phyloP scores from a whole-genome alignment of 106 monocot genomes.

The Triglochin maritima region DNA sequence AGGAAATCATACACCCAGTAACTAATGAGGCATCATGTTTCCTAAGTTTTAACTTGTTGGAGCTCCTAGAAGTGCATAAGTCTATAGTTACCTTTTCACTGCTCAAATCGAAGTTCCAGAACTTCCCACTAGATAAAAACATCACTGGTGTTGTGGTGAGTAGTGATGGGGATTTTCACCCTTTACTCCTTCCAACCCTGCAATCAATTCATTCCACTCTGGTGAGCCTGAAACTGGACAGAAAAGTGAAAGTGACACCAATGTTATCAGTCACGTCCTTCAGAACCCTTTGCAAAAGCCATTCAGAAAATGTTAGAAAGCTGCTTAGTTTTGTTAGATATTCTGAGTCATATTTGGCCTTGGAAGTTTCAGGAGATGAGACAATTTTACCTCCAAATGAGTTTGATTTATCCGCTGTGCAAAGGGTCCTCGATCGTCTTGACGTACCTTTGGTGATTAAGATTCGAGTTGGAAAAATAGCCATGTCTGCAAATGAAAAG shows the following conservation, averaged over 20 bases:
- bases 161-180: constrained; percentile 1
- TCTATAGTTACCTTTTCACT: constrained; percentile 15
- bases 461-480: constrained; percentile 4
- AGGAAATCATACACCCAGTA: no score
- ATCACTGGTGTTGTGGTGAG: constrained; percentile 26
- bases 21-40: no score
- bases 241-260: constrained; percentile 8
- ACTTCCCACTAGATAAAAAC: constrained; percentile 9
- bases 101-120: constrained; percentile 12
- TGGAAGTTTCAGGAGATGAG: constrained; percentile 14
- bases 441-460: constrained; percentile 28
- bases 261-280: constrained; percentile 27
- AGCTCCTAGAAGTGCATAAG: constrained; percentile 2
- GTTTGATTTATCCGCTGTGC: constrained; percentile 12
- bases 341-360: constrained; percentile 23
- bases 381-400: constrained; percentile 12
- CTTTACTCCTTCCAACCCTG: constrained; percentile 25
- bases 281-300: constrained; percentile 6
- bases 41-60: constrained; percentile 15
- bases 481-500: constrained; percentile 9
- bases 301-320: constrained; percentile 3
- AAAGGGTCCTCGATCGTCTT: not conserved
- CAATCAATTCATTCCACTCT: constrained; percentile 23
- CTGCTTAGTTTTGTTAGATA: constrained; percentile 20
- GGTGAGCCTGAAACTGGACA: constrained; percentile 6